Base-by-base conservation (phyloP, 192 early-diverging fungal genomes). In the Coemansia sp. region DNA sequence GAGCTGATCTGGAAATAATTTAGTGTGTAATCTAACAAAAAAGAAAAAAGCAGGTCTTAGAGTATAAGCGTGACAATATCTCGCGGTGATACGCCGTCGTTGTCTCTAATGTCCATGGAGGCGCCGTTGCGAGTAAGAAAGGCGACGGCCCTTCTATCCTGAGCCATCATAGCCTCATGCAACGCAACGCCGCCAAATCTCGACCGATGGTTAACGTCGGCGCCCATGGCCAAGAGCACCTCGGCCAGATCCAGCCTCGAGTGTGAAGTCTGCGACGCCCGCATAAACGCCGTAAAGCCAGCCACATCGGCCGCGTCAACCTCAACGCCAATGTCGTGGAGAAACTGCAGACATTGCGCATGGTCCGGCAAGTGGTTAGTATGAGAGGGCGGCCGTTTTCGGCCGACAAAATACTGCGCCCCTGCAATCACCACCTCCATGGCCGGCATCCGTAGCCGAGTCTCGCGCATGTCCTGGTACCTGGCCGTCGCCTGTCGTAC, bases 281-380 rank as follows among this genome's bases (percentile, higher is more conserved):
- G 72, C 80, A 83, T 83, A 63, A 83, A 83, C 44, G 80, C 80
- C 11, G 80, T 83, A 38, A 83, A 83, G 31, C 80, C 80, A 6
- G 72, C 80, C 3, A 83, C 76, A 34, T 83, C 80, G 58, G 50
- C 63, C 4, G 60, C 66, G 36, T 83, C 80, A 0, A 83, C 73
- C 13, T 5, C 6, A 13, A 78, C 75, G n/a, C 69, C 70, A 20
- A 71, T 66, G n/a, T 46, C 58, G 6, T 49, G 34, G 15, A 83
- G 61, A 36, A 78, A 72, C 41, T 64, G 33, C 44, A 83, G 22
- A 38, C 80, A 83, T n/a, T 47, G 65, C 0, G 7, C 64, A 29
- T 83, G 73, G 20, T 78, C 72, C 18, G 69, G 62, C 20, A n/a
- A 13, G 9, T 47, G 18, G 41, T 57, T 7, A 5, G n/a, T 13